These are phyloP conservation scores for Thalia dealbata DNA, from an alignment of 176 grass and related monocot genomes.

Conservation along the genomic window DNA sequence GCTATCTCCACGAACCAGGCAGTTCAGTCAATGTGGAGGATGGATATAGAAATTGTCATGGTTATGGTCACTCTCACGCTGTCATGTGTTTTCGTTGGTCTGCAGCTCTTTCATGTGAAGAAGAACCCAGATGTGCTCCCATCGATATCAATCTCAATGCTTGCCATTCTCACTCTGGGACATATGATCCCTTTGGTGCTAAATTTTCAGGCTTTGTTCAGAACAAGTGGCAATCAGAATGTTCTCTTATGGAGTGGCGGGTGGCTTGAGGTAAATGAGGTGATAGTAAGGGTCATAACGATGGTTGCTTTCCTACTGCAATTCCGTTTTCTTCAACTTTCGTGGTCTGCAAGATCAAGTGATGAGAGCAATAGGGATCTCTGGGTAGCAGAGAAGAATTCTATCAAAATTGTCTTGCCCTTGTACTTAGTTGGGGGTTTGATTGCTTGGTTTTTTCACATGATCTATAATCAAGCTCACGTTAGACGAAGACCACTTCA, in stretches of 20 bases:
- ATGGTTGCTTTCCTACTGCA: slow-evolving; percentile 64
- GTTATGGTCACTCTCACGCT: slow-evolving; percentile 65
- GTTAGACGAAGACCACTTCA: slow-evolving; percentile 21
- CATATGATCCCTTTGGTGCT: slow-evolving; percentile 72
- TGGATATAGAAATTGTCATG: slow-evolving; percentile 75
- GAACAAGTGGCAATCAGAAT: slow-evolving; percentile 44
- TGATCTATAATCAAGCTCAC: slow-evolving; percentile 18
- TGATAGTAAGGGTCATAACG: slow-evolving; percentile 62
- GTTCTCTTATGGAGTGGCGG: slow-evolving; percentile 36
- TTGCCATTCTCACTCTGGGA: slow-evolving; percentile 49
- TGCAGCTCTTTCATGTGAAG: slow-evolving; percentile 67
- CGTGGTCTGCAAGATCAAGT: slow-evolving; percentile 55
- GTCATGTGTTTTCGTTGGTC: slow-evolving; percentile 46
- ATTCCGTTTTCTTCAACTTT: slow-evolving; percentile 68
- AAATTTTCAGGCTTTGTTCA: slow-evolving; percentile 70
- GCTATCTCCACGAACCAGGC: slow-evolving; percentile 32
- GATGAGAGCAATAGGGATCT: slow-evolving; percentile 35
- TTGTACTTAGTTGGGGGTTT: slow-evolving; percentile 68
- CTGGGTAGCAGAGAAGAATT: slow-evolving; percentile 74
- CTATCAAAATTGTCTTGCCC: slow-evolving; percentile 54
- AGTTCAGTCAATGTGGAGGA: slow-evolving; percentile 50
- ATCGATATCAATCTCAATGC: slow-evolving; percentile 76
- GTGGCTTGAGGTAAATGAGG: slow-evolving; percentile 74
- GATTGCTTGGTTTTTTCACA: slow-evolving; percentile 42
- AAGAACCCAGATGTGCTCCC: slow-evolving; percentile 41